Conservation (phyloP, 73 alveolate genomes). For the Durusdinium trenchii region DNA sequence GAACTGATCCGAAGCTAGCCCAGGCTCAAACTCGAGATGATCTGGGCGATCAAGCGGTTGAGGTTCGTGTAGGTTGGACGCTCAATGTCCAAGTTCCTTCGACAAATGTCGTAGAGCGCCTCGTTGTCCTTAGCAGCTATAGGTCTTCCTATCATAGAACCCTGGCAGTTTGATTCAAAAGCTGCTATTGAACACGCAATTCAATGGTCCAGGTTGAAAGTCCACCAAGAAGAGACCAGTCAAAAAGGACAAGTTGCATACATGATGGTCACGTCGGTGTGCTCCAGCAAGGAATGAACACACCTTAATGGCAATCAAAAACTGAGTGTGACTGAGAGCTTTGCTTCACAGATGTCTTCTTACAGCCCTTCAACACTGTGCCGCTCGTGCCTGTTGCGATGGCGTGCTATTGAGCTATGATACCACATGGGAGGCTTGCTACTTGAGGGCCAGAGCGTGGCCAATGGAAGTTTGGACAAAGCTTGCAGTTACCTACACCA, state of each 20-base stretch:
- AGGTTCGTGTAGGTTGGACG: slow-evolving; percentile 99
- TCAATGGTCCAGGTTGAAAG: background rate
- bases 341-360: too few species aligned
- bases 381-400: too few species aligned
- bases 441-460: too few species aligned
- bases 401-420: too few species aligned
- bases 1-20: slow-evolving; percentile 96
- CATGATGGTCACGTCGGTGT: slow-evolving; percentile 98
- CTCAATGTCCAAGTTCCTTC: slow-evolving; percentile 98
- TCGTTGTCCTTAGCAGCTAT: slow-evolving; percentile 98
- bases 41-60: slow-evolving; percentile 98
- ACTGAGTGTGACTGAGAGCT: too few species aligned
- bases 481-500: too few species aligned
- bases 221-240: background rate
- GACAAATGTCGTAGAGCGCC: slow-evolving; percentile 99
- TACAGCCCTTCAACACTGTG: too few species aligned
- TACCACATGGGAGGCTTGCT: too few species aligned
- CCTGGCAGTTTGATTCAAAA: background rate
- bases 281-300: slow-evolving; percentile 97
- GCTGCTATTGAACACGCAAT: too few species aligned
- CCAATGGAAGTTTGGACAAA: too few species aligned
- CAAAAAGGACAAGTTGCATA: background rate
- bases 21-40: slow-evolving; percentile 97
- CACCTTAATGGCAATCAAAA: too few species aligned
- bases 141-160: background rate